These are phyloP conservation scores for Cercophora sp. DNA, from an alignment of 495 filamentous ascomycete genomes.

Conservation along the genomic window DNA sequence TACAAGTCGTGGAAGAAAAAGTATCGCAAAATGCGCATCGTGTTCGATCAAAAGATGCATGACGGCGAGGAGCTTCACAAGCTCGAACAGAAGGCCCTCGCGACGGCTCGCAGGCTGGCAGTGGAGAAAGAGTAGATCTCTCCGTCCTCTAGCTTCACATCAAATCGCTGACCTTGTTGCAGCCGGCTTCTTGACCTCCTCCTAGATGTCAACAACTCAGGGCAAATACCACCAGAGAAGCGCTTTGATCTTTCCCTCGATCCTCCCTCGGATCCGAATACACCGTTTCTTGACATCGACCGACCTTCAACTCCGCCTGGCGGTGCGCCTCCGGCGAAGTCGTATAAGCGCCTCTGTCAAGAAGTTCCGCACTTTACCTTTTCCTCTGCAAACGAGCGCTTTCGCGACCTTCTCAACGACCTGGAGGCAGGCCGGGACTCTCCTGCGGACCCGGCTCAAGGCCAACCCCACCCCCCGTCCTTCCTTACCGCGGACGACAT, in stretches of 20 bases:
- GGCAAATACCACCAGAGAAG: conserved; percentile 67
- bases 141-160: conserved; percentile 9
- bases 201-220: conserved; percentile 77
- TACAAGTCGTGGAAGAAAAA: conserved; percentile 71
- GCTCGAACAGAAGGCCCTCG: conserved; percentile 71
- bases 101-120: conserved; percentile 71
- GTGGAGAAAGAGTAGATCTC: conserved; percentile 69
- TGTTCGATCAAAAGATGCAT: conserved; percentile 78
- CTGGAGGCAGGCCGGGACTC: conserved; percentile 36
- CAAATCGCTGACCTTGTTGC: conserved; percentile 6
- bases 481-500: conserved; percentile 76
- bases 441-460: conserved; percentile 32
- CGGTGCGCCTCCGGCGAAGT: conserved; percentile 29
- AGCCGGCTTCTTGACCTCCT: conserved; percentile 80
- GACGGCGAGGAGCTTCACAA: conserved; percentile 73
- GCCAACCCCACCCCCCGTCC: conserved; percentile 37
- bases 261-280: conserved; percentile 52
- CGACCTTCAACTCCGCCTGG: conserved; percentile 20
- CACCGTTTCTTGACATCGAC: conserved; percentile 31
- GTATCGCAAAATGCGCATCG: conserved; percentile 84
- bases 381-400: conserved; percentile 33
- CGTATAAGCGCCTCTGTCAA: conserved; percentile 35
- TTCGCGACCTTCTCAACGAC: conserved; percentile 37
- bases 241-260: conserved; percentile 60
- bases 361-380: conserved; percentile 41